phyloP scores from a whole-genome alignment of 192 early-diverging fungal species.

The Coemansia biformis region DNA sequence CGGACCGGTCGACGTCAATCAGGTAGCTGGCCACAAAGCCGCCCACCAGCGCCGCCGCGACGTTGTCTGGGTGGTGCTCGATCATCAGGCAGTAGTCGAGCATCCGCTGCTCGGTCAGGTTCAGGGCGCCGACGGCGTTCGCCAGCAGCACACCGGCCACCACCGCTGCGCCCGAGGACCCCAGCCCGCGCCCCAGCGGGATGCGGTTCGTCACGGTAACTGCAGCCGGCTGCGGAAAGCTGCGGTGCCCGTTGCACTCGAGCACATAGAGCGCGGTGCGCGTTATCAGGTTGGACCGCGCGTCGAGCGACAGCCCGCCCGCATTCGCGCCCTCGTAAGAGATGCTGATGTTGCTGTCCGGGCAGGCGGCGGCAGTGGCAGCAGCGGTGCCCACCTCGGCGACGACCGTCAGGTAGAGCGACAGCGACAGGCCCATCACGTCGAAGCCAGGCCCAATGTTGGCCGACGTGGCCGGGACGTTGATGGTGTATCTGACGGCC shows the following conservation, averaged over 20 bases:
- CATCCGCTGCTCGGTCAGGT: conserved; percentile 67
- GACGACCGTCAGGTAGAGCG: conserved; percentile 75
- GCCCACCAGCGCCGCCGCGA: conserved; percentile 87
- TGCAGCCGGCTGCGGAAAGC: conserved; percentile 59
- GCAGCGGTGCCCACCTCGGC: conserved; percentile 28
- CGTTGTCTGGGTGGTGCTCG: conserved; percentile 98
- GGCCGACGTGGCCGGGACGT: conserved; percentile 91
- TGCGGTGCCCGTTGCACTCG: conserved; percentile 55
- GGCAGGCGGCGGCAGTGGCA: not conserved
- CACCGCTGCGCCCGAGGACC: conserved; percentile 91
- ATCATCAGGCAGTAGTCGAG: conserved; percentile 89
- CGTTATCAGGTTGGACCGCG: conserved; percentile 82
- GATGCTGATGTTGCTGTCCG: conserved; percentile 13
- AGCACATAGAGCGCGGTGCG: conserved; percentile 89
- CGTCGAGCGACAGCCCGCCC: conserved; percentile 73
- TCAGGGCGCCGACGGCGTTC: conserved; percentile 63
- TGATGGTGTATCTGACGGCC: conserved; percentile 50
- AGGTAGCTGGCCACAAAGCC: conserved; percentile 90
- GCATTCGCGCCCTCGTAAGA: conserved; percentile 45
- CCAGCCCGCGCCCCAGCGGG: conserved; percentile 94
- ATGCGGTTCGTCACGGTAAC: conserved; percentile 87
- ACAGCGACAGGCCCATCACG: conserved; percentile 84
- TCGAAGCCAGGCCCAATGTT: conserved; percentile 99
- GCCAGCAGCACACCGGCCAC: conserved; percentile 89
- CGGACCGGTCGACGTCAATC: conserved; percentile 47